phyloP scores from a whole-genome alignment of 768 basidiomycete genomes.

The Phaffia australis region DNA sequence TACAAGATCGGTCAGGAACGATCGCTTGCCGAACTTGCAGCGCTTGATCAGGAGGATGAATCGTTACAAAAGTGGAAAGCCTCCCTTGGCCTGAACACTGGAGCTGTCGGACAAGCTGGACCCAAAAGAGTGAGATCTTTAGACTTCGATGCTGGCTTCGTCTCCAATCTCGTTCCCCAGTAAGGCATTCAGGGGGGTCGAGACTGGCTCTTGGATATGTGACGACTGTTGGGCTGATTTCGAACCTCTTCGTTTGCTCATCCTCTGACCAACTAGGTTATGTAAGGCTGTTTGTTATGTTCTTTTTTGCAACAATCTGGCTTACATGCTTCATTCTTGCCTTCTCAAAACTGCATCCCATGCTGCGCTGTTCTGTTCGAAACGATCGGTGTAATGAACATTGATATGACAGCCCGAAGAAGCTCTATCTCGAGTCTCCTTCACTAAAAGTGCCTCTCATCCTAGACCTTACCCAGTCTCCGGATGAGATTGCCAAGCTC shows the following conservation, averaged over 20 bases:
- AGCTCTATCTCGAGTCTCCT: constrained; percentile 67
- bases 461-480: constrained; percentile 53
- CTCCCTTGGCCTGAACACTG: constrained; percentile 62
- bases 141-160: background rate
- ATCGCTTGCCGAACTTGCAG: constrained; percentile 67
- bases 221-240: too few species aligned
- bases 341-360: constrained; percentile 16
- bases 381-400: too few species aligned
- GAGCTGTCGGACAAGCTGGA: constrained; percentile 31
- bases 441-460: constrained; percentile 53
- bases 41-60: constrained; percentile 52
- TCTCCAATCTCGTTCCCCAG: background rate
- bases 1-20: constrained; percentile 41
- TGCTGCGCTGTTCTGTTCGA: too few species aligned
- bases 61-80: constrained; percentile 93
- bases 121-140: constrained; percentile 18
- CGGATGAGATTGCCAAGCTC: constrained; percentile 44
- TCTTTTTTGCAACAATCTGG: background rate
- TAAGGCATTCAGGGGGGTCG: background rate
- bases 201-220: too few species aligned
- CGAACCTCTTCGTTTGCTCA: background rate
- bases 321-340: background rate
- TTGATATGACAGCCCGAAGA: constrained; percentile 28
- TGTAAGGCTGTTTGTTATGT: too few species aligned
- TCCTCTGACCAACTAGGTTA: background rate